Percentiles rank a stretch among this genome's conserved stretches.
Evolutionary conservation across 306 rosid species (phyloP).

Genomic region (Quercus parvula): DNA sequence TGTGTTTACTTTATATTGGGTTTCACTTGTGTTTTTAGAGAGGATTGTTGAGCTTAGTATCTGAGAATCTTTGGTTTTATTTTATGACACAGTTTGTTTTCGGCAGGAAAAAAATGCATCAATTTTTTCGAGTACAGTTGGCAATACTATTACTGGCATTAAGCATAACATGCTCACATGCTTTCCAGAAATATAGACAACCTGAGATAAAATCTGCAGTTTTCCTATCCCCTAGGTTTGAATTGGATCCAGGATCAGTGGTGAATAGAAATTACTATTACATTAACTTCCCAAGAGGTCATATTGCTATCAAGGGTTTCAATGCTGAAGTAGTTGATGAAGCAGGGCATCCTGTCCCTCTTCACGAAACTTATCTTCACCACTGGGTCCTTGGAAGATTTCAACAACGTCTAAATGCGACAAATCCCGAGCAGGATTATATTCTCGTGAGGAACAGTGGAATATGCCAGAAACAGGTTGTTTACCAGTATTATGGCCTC

Average conservation of each 20-base stretch:
- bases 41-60: not conserved
- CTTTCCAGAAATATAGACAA: slow-evolving; percentile 13
- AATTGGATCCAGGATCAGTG: slow-evolving; percentile 65
- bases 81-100: not conserved
- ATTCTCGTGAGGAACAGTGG: slow-evolving; percentile 42
- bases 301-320: slow-evolving; percentile 59
- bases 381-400: slow-evolving; percentile 52
- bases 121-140: slow-evolving; percentile 5
- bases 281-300: slow-evolving; percentile 66
- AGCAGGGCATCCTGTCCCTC: slow-evolving; percentile 51
- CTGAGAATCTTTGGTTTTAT: not conserved
- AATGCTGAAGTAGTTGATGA: slow-evolving; percentile 70
- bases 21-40: not conserved
- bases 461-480: slow-evolving; percentile 28
- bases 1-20: not conserved
- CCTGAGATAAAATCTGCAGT: slow-evolving; percentile 38
- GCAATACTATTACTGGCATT: slow-evolving; percentile 29
- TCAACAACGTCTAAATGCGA: slow-evolving; percentile 15
- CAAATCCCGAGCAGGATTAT: slow-evolving; percentile 4
- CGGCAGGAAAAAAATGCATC: slow-evolving; percentile 44
- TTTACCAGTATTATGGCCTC: slow-evolving; percentile 58
- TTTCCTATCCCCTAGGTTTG: slow-evolving; percentile 57
- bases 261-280: slow-evolving; percentile 26
- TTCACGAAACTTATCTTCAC: slow-evolving; percentile 74
- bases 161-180: slow-evolving; percentile 26